A percentile compares a stretch with the other conserved stretches of the same genome.
These are phyloP conservation scores for Aspergillus olivimuriae DNA, from an alignment of 495 filamentous ascomycete genomes.

Conservation along the genomic window DNA sequence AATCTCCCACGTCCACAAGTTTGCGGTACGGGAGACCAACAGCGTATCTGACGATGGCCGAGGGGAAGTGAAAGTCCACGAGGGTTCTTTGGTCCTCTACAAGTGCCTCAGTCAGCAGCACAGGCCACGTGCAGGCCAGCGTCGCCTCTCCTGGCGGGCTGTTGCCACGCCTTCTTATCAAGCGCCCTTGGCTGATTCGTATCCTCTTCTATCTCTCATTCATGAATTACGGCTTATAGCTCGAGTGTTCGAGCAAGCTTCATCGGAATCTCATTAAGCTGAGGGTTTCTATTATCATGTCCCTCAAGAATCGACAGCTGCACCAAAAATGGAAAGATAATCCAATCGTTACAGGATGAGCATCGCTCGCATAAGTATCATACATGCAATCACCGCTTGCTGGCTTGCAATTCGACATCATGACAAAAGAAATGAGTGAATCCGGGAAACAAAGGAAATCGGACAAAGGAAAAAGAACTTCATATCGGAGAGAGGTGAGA, in stretches of 20 bases:
- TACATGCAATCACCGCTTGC: constrained; percentile 30
- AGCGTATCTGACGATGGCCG: too few relatives aligned
- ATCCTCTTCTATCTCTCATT: too few relatives aligned
- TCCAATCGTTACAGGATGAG: constrained; percentile 21
- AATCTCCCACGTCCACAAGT: too few relatives aligned
- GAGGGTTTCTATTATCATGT: background rate
- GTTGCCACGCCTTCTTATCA: background rate
- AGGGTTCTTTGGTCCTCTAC: too few relatives aligned
- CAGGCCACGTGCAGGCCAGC: constrained; percentile 2
- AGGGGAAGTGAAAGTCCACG: too few relatives aligned
- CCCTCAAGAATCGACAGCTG: constrained; percentile 3
- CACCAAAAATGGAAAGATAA: constrained; percentile 2
- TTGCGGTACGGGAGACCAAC: too few relatives aligned
- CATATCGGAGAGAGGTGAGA: constrained; percentile 4
- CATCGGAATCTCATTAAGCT: too few relatives aligned
- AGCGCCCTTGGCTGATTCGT: background rate
- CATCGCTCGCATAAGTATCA: constrained; percentile 16
- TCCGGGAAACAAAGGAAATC: constrained; percentile 18
- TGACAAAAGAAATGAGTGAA: constrained; percentile 18
- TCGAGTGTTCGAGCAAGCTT: too few relatives aligned
- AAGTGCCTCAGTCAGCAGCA: background rate
- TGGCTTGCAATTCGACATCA: constrained; percentile 27
- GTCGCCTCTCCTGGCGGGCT: background rate
- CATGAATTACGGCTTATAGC: too few relatives aligned
- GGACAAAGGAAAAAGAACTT: constrained; percentile 19